Conservation (phyloP, 805 yeast genomes). For the Scheffersomyces stipitis region DNA sequence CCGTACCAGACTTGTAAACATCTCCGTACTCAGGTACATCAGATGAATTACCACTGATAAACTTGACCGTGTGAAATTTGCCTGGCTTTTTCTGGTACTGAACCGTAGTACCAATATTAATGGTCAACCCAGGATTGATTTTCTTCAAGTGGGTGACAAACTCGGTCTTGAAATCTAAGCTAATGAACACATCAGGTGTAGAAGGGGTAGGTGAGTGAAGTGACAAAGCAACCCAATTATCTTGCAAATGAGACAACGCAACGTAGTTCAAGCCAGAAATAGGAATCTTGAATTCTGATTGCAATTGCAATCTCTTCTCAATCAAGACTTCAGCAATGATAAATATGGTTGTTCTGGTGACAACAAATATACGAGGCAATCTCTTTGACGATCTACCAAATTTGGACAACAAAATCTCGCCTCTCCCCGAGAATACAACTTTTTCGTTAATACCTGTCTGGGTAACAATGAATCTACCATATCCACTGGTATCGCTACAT, state of each 20-base stretch:
- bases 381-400: conserved; percentile 91
- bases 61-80: conserved; percentile 72
- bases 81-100: conserved; percentile 92
- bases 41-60: conserved; percentile 50
- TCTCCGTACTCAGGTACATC: conserved; percentile 71
- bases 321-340: conserved; percentile 72
- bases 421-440: conserved; percentile 76
- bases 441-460: conserved; percentile 68
- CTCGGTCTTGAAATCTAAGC: conserved; percentile 87
- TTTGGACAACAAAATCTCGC: conserved; percentile 79
- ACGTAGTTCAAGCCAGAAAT: conserved; percentile 59
- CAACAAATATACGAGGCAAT: conserved; percentile 66
- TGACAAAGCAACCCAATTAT: conserved; percentile 86
- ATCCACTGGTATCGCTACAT: conserved; percentile 68
- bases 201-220: conserved; percentile 46
- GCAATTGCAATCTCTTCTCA: conserved; percentile 55
- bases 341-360: conserved; percentile 63
- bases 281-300: conserved; percentile 63
- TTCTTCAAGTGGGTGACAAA: conserved; percentile 71
- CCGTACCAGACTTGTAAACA: conserved; percentile 82
- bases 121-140: conserved; percentile 54
- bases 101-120: conserved; percentile 70
- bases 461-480: conserved; percentile 72
- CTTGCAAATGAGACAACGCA: conserved; percentile 74
- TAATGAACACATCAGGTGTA: conserved; percentile 76